Evolutionary conservation across 805 yeast genomes (phyloP).

Genomic region (Saccharomycopsis synnaedendra): DNA sequence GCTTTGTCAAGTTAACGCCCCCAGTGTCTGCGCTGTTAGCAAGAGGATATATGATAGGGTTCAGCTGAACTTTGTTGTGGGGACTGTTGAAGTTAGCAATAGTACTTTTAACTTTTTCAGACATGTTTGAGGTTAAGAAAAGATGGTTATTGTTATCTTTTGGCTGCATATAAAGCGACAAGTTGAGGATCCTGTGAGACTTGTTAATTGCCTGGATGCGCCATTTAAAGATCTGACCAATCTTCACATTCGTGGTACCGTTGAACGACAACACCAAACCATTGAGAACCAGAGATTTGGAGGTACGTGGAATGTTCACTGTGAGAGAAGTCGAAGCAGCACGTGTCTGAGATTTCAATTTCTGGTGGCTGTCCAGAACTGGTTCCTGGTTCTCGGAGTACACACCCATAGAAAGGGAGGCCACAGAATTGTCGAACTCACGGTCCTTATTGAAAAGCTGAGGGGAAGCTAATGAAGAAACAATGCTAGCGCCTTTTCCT

Average conservation of each 20-base stretch:
- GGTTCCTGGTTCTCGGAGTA: conserved; percentile 1
- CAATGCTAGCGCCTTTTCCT: neutral
- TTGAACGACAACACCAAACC: conserved; percentile 42
- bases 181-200: conserved; percentile 36
- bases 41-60: conserved; percentile 16
- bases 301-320: conserved; percentile 16
- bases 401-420: conserved; percentile 13
- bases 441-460: conserved; percentile 1
- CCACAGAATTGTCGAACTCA: conserved; percentile 1
- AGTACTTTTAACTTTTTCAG: conserved; percentile 18
- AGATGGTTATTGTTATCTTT: conserved; percentile 18
- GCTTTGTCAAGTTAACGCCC: conserved; percentile 20
- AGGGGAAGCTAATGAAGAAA: conserved; percentile 2
- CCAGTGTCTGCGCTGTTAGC: conserved; percentile 12
- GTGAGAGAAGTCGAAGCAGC: conserved; percentile 16
- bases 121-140: conserved; percentile 14
- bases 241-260: conserved; percentile 48
- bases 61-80: conserved; percentile 7
- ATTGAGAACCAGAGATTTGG: conserved; percentile 16
- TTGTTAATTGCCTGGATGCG: conserved; percentile 54
- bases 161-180: conserved; percentile 37
- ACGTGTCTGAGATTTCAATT: conserved; percentile 12
- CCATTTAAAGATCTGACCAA: conserved; percentile 56
- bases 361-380: conserved; percentile 8
- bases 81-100: conserved; percentile 6